Percentiles rank a stretch among this genome's conserved stretches.
These are phyloP conservation scores for Cutaneotrichosporon arboriforme DNA, from an alignment of 1,284 basidiomycete species.

Conservation along the genomic window DNA sequence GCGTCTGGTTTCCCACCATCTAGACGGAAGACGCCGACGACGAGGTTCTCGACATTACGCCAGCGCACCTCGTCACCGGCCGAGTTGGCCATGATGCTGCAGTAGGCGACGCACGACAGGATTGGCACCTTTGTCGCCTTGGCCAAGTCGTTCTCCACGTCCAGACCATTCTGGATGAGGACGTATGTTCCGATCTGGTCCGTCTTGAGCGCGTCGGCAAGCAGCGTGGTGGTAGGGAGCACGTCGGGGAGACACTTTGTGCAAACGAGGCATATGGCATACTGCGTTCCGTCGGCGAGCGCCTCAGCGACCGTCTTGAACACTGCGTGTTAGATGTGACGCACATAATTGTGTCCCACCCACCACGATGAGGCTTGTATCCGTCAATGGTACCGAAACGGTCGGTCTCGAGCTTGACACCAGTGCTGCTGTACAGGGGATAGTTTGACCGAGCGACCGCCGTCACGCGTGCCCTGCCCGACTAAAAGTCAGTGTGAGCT, in stretches of 20 bases:
- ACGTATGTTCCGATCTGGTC: constrained; percentile 59
- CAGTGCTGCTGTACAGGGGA: constrained; percentile 51
- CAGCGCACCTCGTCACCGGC: constrained; percentile 33
- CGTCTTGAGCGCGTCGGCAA: constrained; percentile 57
- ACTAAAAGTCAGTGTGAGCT: constrained; percentile 20
- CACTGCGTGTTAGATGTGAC: constrained; percentile 47
- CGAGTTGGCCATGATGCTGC: constrained; percentile 31
- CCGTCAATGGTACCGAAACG: constrained; percentile 58
- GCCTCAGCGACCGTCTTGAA: constrained; percentile 58
- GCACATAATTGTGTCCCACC: not conserved
- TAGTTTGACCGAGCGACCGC: constrained; percentile 70
- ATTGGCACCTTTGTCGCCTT: constrained; percentile 46
- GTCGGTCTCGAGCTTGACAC: constrained; percentile 57
- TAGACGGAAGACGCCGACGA: constrained; percentile 31
- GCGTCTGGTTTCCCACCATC: constrained; percentile 3
- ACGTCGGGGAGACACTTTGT: constrained; percentile 72
- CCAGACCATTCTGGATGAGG: constrained; percentile 65
- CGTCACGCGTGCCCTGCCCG: constrained; percentile 62
- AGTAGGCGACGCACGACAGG: constrained; percentile 37
- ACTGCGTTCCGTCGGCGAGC: constrained; percentile 53
- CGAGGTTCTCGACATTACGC: constrained; percentile 35
- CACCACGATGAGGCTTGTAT: constrained; percentile 62
- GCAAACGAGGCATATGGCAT: constrained; percentile 63
- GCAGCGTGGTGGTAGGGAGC: constrained; percentile 55
- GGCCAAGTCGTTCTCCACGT: constrained; percentile 62